A percentile compares a stretch with the other conserved stretches of the same genome.
Evolutionary conservation across 768 basidiomycete species (phyloP).

Genomic region (Rubroboletus pulcherrimus): DNA sequence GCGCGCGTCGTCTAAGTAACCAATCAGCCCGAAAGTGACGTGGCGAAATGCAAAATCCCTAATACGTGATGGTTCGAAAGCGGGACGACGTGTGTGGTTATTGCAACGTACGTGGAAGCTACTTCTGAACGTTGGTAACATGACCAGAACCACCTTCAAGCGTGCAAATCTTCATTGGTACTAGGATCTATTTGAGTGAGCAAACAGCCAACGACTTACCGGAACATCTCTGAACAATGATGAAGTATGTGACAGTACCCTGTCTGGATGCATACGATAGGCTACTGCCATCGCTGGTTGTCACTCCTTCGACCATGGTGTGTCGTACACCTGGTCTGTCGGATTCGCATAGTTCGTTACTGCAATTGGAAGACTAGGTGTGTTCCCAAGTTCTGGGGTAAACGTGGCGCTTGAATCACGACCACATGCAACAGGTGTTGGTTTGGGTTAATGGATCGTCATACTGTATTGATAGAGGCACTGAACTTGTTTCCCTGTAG

Average conservation of each 20-base stretch:
- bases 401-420: background rate
- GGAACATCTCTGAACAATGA: background rate
- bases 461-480: background rate
- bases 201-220: background rate
- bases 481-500: background rate
- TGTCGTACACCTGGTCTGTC: background rate
- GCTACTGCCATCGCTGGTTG: background rate
- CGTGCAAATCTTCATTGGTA: conserved; percentile 4
- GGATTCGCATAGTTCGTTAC: conserved; percentile 1
- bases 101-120: background rate
- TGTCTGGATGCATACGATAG: background rate
- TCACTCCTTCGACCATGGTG: background rate
- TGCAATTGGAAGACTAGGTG: conserved; percentile 3
- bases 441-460: conserved; percentile 3
- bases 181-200: conserved; percentile 8
- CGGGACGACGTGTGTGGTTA: background rate
- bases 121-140: background rate
- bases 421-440: background rate
- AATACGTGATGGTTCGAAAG: conserved; percentile 2
- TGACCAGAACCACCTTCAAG: background rate
- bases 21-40: background rate
- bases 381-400: background rate
- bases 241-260: conserved; percentile 6
- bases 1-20: background rate
- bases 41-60: background rate